Conservation (phyloP, 257 asterid genomes). For the Lithospermum erythrorhizon region DNA sequence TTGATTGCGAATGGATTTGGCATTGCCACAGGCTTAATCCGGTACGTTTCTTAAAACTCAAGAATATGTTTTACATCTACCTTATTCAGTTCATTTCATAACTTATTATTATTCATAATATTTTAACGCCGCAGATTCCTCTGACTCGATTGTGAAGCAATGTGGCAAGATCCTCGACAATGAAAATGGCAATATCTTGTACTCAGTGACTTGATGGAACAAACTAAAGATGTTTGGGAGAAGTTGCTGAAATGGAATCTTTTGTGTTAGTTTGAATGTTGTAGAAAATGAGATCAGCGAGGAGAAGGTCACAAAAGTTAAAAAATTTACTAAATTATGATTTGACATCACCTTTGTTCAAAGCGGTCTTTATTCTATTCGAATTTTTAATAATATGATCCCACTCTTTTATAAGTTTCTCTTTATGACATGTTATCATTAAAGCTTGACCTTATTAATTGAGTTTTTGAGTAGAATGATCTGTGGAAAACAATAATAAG, state of each 20-base stretch:
- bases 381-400: constrained; percentile 30
- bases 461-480: too few species aligned
- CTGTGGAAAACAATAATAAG: too few species aligned
- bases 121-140: constrained; percentile 42
- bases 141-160: constrained; percentile 63
- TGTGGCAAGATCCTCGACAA: constrained; percentile 62
- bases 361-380: constrained; percentile 50
- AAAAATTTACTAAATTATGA: constrained; percentile 62
- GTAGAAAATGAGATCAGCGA: constrained; percentile 15
- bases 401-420: too few species aligned
- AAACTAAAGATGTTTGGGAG: constrained; percentile 61
- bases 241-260: constrained; percentile 50
- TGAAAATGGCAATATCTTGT: constrained; percentile 56
- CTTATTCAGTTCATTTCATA: too few species aligned
- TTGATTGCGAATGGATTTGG: constrained; percentile 98
- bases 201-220: constrained; percentile 30
- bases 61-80: background rate
- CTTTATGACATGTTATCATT: too few species aligned
- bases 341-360: constrained; percentile 61
- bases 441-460: too few species aligned
- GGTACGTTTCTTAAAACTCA: constrained; percentile 30
- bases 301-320: constrained; percentile 16
- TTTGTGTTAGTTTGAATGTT: constrained; percentile 32
- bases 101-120: too few species aligned
- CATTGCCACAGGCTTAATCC: constrained; percentile 98